A percentile compares a stretch with the other conserved stretches of the same genome.
Conservation (phyloP, 2,329 filamentous ascomycete genomes). For the Xenosphaeropsis pyriputrescens region DNA sequence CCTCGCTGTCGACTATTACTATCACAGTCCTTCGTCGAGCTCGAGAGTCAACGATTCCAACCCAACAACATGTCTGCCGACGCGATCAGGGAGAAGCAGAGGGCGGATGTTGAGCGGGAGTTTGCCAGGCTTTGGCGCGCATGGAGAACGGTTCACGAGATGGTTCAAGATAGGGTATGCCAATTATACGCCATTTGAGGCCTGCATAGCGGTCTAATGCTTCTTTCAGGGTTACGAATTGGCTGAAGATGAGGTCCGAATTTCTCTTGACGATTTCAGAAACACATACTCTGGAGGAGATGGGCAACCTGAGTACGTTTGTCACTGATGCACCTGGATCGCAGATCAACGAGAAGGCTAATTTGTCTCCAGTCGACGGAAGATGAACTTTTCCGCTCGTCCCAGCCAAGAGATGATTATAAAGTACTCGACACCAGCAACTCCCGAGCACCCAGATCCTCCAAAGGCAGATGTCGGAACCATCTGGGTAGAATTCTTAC, state of each 20-base stretch:
- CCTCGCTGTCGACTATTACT: no score
- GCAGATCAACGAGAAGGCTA: no score
- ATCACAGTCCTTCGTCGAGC: no score
- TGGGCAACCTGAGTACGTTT: slow-evolving; percentile 60
- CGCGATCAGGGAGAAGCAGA: slow-evolving; percentile 13
- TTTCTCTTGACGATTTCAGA: slow-evolving; percentile 73
- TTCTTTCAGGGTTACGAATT: slow-evolving; percentile 73
- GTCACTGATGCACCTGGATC: neutral
- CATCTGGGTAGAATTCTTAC: slow-evolving; percentile 87
- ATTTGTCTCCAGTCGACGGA: slow-evolving; percentile 45
- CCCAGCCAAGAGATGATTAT: slow-evolving; percentile 73
- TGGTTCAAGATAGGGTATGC: slow-evolving; percentile 79
- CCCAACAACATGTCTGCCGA: slow-evolving; percentile 12
- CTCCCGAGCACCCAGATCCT: slow-evolving; percentile 53
- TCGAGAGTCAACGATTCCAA: no score
- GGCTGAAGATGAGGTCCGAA: slow-evolving; percentile 74
- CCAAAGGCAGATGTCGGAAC: slow-evolving; percentile 61
- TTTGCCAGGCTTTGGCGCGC: slow-evolving; percentile 74
- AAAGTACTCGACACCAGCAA: slow-evolving; percentile 65
- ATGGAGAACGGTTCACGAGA: slow-evolving; percentile 86
- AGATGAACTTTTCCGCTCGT: slow-evolving; percentile 77
- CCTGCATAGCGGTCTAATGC: slow-evolving; percentile 2
- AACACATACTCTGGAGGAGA: slow-evolving; percentile 54
- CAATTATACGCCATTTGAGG: neutral
- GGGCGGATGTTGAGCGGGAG: slow-evolving; percentile 23